Conservation (phyloP, 305 asterid species). For the Fraxinus dipetala region DNA sequence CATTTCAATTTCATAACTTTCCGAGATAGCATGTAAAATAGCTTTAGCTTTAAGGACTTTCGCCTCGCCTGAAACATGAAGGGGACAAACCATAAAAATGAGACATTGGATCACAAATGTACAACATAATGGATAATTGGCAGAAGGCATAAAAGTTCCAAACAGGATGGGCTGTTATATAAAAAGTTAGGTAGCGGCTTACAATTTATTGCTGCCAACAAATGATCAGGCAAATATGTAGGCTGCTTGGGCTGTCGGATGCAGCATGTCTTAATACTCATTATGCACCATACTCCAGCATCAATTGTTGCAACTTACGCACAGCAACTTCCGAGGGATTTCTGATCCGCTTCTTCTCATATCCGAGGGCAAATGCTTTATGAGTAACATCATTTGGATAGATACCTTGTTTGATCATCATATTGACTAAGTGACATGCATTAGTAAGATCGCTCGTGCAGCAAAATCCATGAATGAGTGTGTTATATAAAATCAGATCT, state of each 20-base stretch:
- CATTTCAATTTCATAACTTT: neutral
- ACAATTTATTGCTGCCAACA: neutral
- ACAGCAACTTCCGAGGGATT: slow-evolving; percentile 20
- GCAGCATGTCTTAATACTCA: neutral
- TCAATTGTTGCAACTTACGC: slow-evolving; percentile 21
- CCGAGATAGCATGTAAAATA: neutral
- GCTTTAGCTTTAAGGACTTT: neutral
- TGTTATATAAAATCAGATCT: slow-evolving; percentile 28
- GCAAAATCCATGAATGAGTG: slow-evolving; percentile 32
- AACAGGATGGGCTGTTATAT: neutral
- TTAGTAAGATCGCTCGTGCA: slow-evolving; percentile 12
- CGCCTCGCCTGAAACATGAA: neutral
- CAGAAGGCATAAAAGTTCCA: neutral
- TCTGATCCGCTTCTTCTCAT: slow-evolving; percentile 14
- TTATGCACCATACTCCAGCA: slow-evolving; percentile 9
- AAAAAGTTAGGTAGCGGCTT: neutral
- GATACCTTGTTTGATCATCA: slow-evolving; percentile 25
- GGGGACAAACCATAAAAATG: neutral
- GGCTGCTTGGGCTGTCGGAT: neutral
- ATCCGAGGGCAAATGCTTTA: slow-evolving; percentile 24
- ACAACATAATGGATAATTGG: neutral
- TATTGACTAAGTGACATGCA: slow-evolving; percentile 18
- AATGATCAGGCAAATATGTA: neutral
- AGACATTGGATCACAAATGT: neutral
- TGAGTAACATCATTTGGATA: slow-evolving; percentile 25